A percentile compares a stretch with the other conserved stretches of the same genome.
These are phyloP conservation scores for Aspergillus niger DNA, from an alignment of 2,329 filamentous ascomycete genomes.

Conservation along the genomic window DNA sequence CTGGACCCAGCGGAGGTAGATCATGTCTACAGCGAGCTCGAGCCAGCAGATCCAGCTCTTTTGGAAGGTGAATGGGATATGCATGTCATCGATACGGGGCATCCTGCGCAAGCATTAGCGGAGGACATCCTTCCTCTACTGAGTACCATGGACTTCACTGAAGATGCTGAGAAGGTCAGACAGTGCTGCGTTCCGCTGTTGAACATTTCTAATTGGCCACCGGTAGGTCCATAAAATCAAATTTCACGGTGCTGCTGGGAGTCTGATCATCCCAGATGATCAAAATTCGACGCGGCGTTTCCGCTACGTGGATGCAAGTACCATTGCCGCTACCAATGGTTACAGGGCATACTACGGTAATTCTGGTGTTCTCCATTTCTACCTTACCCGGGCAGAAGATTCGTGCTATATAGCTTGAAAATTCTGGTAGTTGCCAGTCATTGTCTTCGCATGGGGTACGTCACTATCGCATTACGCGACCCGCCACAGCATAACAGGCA, in stretches of 20 bases:
- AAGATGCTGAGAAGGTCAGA: background rate
- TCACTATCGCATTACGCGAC: no score
- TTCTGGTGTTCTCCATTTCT: background rate
- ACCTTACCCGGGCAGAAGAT: background rate
- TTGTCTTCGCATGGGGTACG: background rate
- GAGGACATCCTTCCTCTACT: background rate
- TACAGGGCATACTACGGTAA: slow-evolving; percentile 1
- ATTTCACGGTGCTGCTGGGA: background rate
- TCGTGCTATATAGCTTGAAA: background rate
- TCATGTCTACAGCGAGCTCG: background rate
- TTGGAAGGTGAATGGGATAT: background rate
- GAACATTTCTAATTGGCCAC: background rate
- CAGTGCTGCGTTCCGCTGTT: no score
- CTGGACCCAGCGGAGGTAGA: background rate
- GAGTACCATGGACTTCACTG: background rate
- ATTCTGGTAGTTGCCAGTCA: background rate
- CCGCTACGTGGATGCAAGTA: background rate
- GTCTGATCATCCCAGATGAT: background rate
- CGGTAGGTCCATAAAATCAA: background rate
- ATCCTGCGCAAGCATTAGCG: slow-evolving; percentile 2
- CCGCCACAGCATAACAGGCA: no score
- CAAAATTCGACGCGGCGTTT: background rate
- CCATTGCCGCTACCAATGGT: background rate
- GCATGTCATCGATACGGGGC: background rate
- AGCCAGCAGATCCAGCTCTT: background rate